Percentiles rank a stretch among this genome's conserved stretches.
Conservation (phyloP, 2,329 filamentous ascomycete species). For the Colletotrichum sp. region DNA sequence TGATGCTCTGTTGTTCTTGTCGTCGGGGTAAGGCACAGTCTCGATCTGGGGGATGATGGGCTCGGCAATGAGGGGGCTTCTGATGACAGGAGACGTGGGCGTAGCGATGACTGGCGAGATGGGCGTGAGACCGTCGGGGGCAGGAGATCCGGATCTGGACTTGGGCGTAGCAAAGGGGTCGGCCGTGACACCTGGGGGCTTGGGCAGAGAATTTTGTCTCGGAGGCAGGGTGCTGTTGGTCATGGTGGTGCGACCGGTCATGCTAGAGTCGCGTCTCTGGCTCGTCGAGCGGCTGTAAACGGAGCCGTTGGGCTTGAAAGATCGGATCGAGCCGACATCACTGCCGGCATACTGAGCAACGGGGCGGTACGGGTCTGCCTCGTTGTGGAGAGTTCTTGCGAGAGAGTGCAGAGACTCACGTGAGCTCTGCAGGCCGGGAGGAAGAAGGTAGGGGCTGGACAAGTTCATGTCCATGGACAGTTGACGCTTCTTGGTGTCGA, state of each 20-base stretch:
- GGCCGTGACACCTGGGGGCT: conserved; percentile 36
- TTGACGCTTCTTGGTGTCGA: conserved; percentile 50
- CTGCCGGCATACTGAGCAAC: conserved; percentile 61
- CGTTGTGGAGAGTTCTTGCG: conserved; percentile 74
- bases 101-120: conserved; percentile 29
- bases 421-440: conserved; percentile 78
- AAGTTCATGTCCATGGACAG: conserved; percentile 78
- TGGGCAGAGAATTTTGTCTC: conserved; percentile 52
- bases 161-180: conserved; percentile 42
- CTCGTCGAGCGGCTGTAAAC: conserved; percentile 49
- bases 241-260: conserved; percentile 31
- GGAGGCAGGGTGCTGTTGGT: conserved; percentile 35
- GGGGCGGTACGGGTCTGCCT: conserved; percentile 85
- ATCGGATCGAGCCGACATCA: conserved; percentile 62
- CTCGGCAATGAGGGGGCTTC: conserved; percentile 24
- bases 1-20: conserved; percentile 27
- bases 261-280: conserved; percentile 34
- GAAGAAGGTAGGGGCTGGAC: conserved; percentile 90
- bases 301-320: conserved; percentile 50
- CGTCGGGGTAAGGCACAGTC: conserved; percentile 40
- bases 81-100: conserved; percentile 15
- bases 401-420: conserved; percentile 87
- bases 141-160: conserved; percentile 21
- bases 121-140: not conserved
- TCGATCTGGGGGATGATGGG: conserved; percentile 45